Evolutionary conservation across 257 asterid genomes (phyloP).

Genomic region (Ilex asprella): DNA sequence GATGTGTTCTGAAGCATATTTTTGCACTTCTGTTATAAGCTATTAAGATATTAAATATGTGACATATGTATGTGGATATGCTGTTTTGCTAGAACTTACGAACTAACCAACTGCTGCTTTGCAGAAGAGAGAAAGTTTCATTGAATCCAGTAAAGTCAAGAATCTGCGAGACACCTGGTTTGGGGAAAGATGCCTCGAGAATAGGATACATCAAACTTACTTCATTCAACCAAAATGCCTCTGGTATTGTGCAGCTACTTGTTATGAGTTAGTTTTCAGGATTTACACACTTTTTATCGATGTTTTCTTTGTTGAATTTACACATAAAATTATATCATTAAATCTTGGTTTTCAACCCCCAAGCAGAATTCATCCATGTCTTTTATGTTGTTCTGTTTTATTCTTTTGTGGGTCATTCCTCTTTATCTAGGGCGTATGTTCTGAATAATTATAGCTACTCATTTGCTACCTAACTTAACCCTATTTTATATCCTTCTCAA

Average conservation of each 20-base stretch:
- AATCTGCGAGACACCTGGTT: slow-evolving; percentile 61
- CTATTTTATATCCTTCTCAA: no score
- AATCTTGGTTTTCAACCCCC: not conserved
- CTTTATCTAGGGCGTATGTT: not conserved
- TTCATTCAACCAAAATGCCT: slow-evolving; percentile 91
- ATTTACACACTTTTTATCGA: not conserved
- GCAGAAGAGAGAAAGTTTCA: slow-evolving; percentile 79
- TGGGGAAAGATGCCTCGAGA: slow-evolving; percentile 52
- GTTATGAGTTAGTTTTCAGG: not conserved
- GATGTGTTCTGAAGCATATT: not conserved
- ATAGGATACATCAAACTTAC: slow-evolving; percentile 90
- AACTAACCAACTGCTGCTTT: slow-evolving; percentile 24
- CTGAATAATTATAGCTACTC: not conserved
- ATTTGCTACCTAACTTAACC: no score
- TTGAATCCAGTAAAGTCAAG: slow-evolving; percentile 91
- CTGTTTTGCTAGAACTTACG: not conserved
- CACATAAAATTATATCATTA: no score
- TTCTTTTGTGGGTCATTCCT: slow-evolving; percentile 8
- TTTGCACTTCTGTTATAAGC: slow-evolving; percentile 2
- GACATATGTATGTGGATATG: not conserved
- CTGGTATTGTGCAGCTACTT: slow-evolving; percentile 42
- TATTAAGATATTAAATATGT: not conserved
- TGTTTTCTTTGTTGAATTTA: no score
- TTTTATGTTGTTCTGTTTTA: not conserved
- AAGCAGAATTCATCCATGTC: slow-evolving; percentile 1